phyloP scores from a whole-genome alignment of 768 basidiomycete genomes.

The Hericium coralloides region DNA sequence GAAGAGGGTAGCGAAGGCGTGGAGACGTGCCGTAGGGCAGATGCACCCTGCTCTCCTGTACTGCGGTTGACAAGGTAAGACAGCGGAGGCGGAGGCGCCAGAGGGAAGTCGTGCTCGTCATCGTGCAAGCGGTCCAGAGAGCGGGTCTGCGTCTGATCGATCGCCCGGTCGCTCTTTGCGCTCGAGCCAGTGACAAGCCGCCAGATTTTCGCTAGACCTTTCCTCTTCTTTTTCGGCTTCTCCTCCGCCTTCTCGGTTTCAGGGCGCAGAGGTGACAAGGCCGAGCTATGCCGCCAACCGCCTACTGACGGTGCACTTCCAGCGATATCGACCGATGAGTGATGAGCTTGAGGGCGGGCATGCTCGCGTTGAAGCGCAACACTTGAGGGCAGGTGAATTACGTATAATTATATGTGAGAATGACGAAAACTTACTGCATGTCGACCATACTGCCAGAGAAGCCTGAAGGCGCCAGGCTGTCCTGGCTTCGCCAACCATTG shows the following conservation, averaged over 20 bases:
- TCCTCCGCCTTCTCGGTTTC: slow-evolving; percentile 21
- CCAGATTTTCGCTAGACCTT: slow-evolving; percentile 76
- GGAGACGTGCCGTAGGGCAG: slow-evolving; percentile 50
- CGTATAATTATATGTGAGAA: slow-evolving; percentile 1
- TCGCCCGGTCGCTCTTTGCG: slow-evolving; percentile 33
- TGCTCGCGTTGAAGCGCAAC: slow-evolving; percentile 68
- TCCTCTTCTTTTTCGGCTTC: slow-evolving; percentile 70
- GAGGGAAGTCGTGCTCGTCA: slow-evolving; percentile 59
- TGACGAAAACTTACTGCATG: slow-evolving; percentile 65
- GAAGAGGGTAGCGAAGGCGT: slow-evolving; percentile 61
- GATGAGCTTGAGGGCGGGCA: slow-evolving; percentile 12
- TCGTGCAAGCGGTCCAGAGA: slow-evolving; percentile 28
- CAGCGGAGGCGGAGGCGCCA: slow-evolving; percentile 86
- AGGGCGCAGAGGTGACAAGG: not conserved
- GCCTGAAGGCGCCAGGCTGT: slow-evolving; percentile 73
- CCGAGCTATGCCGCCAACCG: slow-evolving; percentile 11
- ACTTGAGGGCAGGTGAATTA: slow-evolving; percentile 28
- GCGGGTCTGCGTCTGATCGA: slow-evolving; percentile 26
- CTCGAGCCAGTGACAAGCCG: slow-evolving; percentile 52
- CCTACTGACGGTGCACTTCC: slow-evolving; percentile 17
- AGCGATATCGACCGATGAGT: slow-evolving; percentile 4
- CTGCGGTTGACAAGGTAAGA: slow-evolving; percentile 70
- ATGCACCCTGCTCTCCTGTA: slow-evolving; percentile 41
- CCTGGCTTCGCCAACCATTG: slow-evolving; percentile 68
- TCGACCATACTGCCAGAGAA: slow-evolving; percentile 85